Evolutionary conservation across 1,139 yeast species (phyloP).

Genomic region (Taiozyma sp.): DNA sequence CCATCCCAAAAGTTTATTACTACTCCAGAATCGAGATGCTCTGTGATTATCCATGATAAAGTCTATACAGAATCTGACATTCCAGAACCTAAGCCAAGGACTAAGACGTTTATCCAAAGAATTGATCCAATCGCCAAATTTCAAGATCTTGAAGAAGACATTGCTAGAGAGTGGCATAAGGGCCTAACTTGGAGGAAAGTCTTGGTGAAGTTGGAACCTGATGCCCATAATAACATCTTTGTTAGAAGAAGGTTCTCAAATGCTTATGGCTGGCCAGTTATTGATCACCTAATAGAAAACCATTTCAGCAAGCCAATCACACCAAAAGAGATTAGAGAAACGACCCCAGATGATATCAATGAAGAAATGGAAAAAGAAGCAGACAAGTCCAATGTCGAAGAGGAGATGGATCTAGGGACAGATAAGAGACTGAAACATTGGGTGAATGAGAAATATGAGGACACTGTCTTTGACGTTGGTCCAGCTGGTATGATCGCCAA

Average conservation of each 20-base stretch:
- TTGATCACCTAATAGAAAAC: conserved; percentile 72
- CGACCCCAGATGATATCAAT: not conserved
- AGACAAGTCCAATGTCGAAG: conserved; percentile 4
- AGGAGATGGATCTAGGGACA: conserved; percentile 12
- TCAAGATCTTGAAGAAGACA: conserved; percentile 57
- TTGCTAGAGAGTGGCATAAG: conserved; percentile 76
- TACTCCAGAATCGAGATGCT: conserved; percentile 51
- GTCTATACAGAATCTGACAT: conserved; percentile 62
- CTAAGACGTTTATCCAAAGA: conserved; percentile 17
- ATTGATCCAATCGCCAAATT: conserved; percentile 19
- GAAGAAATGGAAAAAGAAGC: not conserved
- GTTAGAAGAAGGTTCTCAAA: conserved; percentile 90
- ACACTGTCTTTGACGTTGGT: conserved; percentile 59
- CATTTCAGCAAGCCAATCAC: conserved; percentile 40
- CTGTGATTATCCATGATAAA: conserved; percentile 72
- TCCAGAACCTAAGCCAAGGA: conserved; percentile 37
- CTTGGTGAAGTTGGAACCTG: conserved; percentile 79
- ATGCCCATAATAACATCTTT: conserved; percentile 91
- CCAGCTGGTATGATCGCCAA: conserved; percentile 68
- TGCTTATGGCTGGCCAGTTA: conserved; percentile 95
- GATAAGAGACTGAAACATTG: conserved; percentile 30
- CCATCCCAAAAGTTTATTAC: conserved; percentile 70
- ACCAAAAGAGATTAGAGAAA: conserved; percentile 3
- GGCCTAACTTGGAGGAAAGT: conserved; percentile 91
- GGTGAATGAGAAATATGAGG: conserved; percentile 44